A percentile compares a stretch with the other conserved stretches of the same genome.
Conservation (phyloP, 228 moss, liverwort and hornwort genomes). For the Sphagnum fallax region DNA sequence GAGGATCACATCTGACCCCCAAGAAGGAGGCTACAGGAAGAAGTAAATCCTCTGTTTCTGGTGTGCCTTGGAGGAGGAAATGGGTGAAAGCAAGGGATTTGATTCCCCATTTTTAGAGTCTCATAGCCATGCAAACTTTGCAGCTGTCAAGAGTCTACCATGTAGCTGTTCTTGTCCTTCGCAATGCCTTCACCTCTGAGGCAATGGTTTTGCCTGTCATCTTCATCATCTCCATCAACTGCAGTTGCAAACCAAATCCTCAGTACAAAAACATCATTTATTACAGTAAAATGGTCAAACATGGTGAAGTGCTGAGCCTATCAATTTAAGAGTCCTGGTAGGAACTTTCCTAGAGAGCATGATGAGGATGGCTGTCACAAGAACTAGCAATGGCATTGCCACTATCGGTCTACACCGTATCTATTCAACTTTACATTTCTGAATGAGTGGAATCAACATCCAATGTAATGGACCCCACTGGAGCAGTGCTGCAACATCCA, state of each 20-base stretch:
- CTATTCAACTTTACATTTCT: background rate
- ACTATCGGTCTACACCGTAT: background rate
- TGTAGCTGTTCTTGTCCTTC: slow-evolving; percentile 47
- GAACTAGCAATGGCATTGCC: background rate
- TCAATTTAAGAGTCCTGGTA: no score
- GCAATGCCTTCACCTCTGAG: slow-evolving; percentile 28
- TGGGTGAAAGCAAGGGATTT: no score
- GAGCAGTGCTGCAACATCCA: background rate
- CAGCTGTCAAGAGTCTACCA: slow-evolving; percentile 19
- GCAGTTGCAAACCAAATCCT: background rate
- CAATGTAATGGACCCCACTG: background rate
- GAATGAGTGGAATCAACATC: background rate
- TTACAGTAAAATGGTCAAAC: background rate
- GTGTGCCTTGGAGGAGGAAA: no score
- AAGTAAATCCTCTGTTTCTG: no score
- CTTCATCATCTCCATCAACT: background rate
- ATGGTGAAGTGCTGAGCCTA: background rate
- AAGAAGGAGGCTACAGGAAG: no score
- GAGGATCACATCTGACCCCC: no score
- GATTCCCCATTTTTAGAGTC: no score
- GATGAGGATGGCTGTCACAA: background rate
- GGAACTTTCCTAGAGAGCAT: no score
- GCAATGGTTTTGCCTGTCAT: slow-evolving; percentile 15
- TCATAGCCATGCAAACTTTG: no score
- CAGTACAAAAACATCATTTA: background rate